phyloP scores from a whole-genome alignment of 2,329 filamentous ascomycete species.

The Aspergillus sergii region DNA sequence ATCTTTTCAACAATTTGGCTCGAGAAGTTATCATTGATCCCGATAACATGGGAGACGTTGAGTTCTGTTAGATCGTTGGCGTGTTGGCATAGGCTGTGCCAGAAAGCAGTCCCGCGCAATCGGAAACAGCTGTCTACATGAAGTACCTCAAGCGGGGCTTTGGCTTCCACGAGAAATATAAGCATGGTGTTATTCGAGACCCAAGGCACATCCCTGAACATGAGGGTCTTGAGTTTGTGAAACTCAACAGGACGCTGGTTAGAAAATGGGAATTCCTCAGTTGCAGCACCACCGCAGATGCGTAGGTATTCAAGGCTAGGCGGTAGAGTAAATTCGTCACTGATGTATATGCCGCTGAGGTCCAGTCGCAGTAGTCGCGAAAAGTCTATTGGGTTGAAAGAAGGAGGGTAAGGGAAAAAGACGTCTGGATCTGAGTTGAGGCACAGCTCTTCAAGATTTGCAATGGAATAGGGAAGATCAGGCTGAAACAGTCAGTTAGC shows the following conservation, averaged over 20 bases:
- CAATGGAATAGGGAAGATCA: constrained; percentile 20
- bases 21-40: constrained; percentile 30
- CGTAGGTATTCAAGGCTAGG: constrained; percentile 32
- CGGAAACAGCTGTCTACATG: constrained; percentile 32
- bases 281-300: constrained; percentile 26
- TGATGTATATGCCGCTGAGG: constrained; percentile 29
- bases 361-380: constrained; percentile 31
- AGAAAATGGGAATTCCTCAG: constrained; percentile 16
- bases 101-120: constrained; percentile 18
- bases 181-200: constrained; percentile 17
- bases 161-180: constrained; percentile 20
- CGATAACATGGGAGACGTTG: constrained; percentile 28
- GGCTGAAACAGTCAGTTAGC: constrained; percentile 11
- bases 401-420: constrained; percentile 20
- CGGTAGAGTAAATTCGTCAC: constrained; percentile 27
- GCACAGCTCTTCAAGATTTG: constrained; percentile 37
- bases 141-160: constrained; percentile 28
- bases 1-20: constrained; percentile 24
- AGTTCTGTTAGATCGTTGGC: constrained; percentile 31
- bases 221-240: constrained; percentile 31
- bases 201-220: constrained; percentile 32
- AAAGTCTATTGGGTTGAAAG: constrained; percentile 19
- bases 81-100: constrained; percentile 19
- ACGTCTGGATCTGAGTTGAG: constrained; percentile 31
- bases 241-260: constrained; percentile 18